Evolutionary conservation across 495 filamentous ascomycete genomes (phyloP).

Genomic region (Penicillium canariense): DNA sequence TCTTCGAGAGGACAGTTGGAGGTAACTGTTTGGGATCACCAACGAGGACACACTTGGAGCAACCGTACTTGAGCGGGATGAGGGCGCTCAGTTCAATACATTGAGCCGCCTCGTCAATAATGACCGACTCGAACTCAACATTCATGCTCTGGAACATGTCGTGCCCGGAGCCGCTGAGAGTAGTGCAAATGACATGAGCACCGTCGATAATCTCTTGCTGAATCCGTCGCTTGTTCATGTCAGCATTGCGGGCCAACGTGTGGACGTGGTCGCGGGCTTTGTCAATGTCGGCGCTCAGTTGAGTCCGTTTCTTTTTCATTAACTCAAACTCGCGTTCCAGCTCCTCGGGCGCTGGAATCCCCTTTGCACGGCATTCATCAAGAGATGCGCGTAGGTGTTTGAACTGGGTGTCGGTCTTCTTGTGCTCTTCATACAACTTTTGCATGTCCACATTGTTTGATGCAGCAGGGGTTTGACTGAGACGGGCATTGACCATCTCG

Average conservation of each 20-base stretch:
- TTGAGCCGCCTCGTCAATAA: conserved; percentile 97
- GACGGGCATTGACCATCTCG: conserved; percentile 75
- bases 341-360: conserved; percentile 57
- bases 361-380: conserved; percentile 66
- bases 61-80: conserved; percentile 96
- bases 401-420: conserved; percentile 68
- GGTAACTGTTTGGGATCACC: conserved; percentile 97
- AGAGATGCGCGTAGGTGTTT: conserved; percentile 62
- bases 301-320: conserved; percentile 69
- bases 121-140: conserved; percentile 96
- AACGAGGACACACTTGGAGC: conserved; percentile 93
- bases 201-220: conserved; percentile 89
- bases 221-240: conserved; percentile 75
- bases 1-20: conserved; percentile 90
- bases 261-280: conserved; percentile 80
- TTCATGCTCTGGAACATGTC: conserved; percentile 95
- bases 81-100: conserved; percentile 96
- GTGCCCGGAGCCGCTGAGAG: conserved; percentile 91
- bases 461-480: conserved; percentile 44
- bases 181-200: conserved; percentile 91
- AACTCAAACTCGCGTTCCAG: conserved; percentile 74
- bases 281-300: conserved; percentile 78
- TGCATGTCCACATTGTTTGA: conserved; percentile 57
- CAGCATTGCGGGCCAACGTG: conserved; percentile 70
- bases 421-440: conserved; percentile 79